Base-by-base conservation (phyloP, 257 asterid species). In the Catharanthus roseus region DNA sequence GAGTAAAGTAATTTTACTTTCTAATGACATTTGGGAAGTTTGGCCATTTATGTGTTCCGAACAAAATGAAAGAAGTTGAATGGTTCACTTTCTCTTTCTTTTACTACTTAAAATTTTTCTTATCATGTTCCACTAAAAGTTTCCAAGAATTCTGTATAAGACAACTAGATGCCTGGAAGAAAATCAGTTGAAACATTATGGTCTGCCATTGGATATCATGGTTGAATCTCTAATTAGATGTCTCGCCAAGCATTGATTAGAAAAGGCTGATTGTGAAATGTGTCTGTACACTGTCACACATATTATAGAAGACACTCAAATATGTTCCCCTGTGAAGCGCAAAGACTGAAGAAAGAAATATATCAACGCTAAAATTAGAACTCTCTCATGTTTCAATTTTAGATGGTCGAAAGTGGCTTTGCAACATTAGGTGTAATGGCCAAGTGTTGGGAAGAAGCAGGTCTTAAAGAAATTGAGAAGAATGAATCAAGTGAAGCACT, bases 351-450 rank as follows among this genome's bases (percentile, higher is more conserved):
- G 41, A 45, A 38, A 38, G 24, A 28, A 15, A 16, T 0, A 8
- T 11, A 10, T 66, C 13, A 26, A 2, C 19, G 55, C 41, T 33
- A 33, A 72, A 68, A 21, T 33, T 53, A 54, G 4, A 50, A 23
- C 51, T 66, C 41, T 42, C 68, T 49, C 28, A 58, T 61, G 36
- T 62, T 69, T 34, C 24, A 18, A 55, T 45, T 70, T 42, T 67
- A 82, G 86, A 79, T 76, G 77, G 84, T 76, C 65, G 84, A 76
- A 74, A 75, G 74, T 28, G 81, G 83, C 72, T 76, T 82, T 70
- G 84, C 84, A 39, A 68, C 86, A 64, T 69, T 82, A 69, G 84
- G 80, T 67, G 81, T 82, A 67, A 74, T 79, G 79, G 81, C 82
- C 41, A 74, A 74, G 39, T 79, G 82, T 69, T 79, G 81, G 81